Conservation (phyloP, 768 basidiomycete species). For the Lactarius tabidus region DNA sequence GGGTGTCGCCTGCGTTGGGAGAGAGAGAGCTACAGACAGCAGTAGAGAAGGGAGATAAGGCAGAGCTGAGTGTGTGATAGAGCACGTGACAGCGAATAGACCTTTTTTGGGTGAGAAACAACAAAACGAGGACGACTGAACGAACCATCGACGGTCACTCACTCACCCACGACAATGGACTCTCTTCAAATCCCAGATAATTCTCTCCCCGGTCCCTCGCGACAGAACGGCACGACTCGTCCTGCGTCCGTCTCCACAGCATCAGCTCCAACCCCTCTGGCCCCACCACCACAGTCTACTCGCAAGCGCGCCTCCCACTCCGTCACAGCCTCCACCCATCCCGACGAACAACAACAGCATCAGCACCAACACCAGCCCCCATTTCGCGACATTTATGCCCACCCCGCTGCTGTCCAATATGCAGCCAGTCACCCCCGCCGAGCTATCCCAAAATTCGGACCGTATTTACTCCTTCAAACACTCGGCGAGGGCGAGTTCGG, state of each 20-base stretch:
- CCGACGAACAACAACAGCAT: conserved; percentile 36
- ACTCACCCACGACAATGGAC: conserved; percentile 31
- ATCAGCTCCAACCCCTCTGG: conserved; percentile 44
- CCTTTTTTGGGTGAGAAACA: background rate
- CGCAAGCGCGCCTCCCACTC: conserved; percentile 72
- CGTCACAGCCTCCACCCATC: conserved; percentile 50
- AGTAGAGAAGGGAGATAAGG: conserved; percentile 47
- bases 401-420: conserved; percentile 83
- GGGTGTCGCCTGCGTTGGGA: conserved; percentile 81
- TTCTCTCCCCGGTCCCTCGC: conserved; percentile 44
- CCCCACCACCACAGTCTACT: conserved; percentile 34
- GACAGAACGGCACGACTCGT: conserved; percentile 40
- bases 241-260: conserved; percentile 58
- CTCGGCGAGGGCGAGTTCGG: conserved; percentile 98
- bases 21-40: conserved; percentile 52
- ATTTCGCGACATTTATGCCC: conserved; percentile 73
- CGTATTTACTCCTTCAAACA: conserved; percentile 92
- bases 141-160: background rate
- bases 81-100: conserved; percentile 32
- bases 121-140: too few relatives aligned
- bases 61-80: conserved; percentile 56
- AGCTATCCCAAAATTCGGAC: conserved; percentile 91
- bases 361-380: conserved; percentile 33
- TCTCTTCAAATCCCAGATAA: conserved; percentile 45
- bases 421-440: conserved; percentile 76